Base-by-base conservation (phyloP, 2,329 filamentous ascomycete genomes). In the Pseudogymnoascus destructans region DNA sequence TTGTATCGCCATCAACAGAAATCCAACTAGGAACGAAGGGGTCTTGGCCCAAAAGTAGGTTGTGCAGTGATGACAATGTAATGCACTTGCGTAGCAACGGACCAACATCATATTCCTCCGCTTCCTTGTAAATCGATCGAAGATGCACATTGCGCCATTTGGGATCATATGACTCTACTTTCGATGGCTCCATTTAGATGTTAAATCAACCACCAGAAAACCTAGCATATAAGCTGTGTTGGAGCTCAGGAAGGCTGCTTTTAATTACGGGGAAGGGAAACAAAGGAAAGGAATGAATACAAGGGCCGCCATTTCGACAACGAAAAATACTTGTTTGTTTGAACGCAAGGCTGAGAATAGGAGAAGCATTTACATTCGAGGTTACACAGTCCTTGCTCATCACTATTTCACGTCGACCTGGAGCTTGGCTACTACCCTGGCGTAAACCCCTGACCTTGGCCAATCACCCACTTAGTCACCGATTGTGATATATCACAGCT, bases 401-500 rank as follows among this genome's bases (percentile, higher is more conserved):
- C 25, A 30, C 46, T 52, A 10, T 19, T 17, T 17, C 8, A 30
- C 11, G 5, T 4, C 46, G 3, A 13, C 46, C n/a, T 17, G 11
- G 13, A 46, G 21, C 5, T 27, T 7, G 46, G 5, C 40, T 15
- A 25, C 40, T n/a, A 13, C 15, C 7, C 6, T 49, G n/a, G 23
- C 23, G 23, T 19, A 5, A 15, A 25, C 19, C 40, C 21, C 21
- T 9, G 4, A n/a, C 10, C 13, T 3, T 11, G 15, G n/a, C 46
- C 46, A 30, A 52, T 52, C 25, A 30, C 23, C 25, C 9, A 11
- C 25, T n/a, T 17, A 13, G 9, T 1, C 25, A 13, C 25, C 17
- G 25, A 52, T 32, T 52, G 46, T 52, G 46, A 52, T 52, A 52
- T 52, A 52, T 52, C 25, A 32, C 46, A 52, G 25, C 15, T 52